Evolutionary conservation across 768 basidiomycete species (phyloP), one percentile per base, ranked within the genome.

Genomic region (Trametes cinnabarina): DNA sequence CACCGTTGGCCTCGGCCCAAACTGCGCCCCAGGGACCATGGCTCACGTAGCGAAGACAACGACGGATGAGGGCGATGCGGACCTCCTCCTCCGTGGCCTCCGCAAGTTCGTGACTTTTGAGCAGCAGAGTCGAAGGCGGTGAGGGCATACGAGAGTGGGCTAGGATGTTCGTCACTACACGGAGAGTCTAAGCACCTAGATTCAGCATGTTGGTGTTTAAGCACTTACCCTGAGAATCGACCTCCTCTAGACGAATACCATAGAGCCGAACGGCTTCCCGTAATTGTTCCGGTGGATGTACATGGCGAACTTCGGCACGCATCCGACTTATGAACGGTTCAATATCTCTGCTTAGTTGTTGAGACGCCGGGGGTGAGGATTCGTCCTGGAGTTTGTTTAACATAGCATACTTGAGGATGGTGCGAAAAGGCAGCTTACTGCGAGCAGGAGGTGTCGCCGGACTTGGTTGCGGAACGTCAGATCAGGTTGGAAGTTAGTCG

Each of bases 11-110:
- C 62, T 90, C 85, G 2, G 90, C 82, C 8, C 75, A 79, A 17
- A 79, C 65, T 46, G 83, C 83, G 4, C 92, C 92, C 92, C 92
- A 94, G 2, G 89, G 86, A 37, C 81, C 75, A 43, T 83, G 85
- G 0, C 91, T 92, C 40, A 85, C 73, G 64, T 84, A 88, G 14
- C 90, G 88, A 50, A 91, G 73, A 26, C 86, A 69, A 19, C 75
- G 73, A 8, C 72, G 67, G 19, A 77, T 63, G n/a, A 75, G 59
- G 4, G 68, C 63, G 4, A 50, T 20, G 11, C 63, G 69, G 3
- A 68, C 53, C 0, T 65, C 55, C 1, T 52, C 56, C n/a, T 66
- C 65, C 20, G 57, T 54, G 9, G 64, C 53, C 4, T n/a, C 41
- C 0, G 47, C 35, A 6, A 67, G 64, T 19, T 35, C 39, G 26